Conservation (phyloP, 805 yeast species). For the Candida taoyuanica region DNA sequence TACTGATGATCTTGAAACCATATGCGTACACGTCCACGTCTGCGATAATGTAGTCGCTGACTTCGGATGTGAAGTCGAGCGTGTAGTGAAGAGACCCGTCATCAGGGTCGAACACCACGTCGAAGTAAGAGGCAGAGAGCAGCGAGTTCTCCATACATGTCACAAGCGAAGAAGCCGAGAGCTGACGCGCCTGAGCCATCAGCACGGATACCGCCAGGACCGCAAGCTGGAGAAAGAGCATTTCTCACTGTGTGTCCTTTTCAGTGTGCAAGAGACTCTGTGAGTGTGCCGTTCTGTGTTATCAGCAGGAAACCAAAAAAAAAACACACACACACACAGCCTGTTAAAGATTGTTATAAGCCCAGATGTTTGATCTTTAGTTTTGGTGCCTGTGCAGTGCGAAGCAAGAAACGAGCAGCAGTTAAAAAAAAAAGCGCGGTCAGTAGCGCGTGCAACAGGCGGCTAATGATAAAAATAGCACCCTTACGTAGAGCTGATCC, state of each 20-base stretch:
- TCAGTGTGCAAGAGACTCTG: no score
- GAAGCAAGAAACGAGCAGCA: background rate
- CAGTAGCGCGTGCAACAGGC: background rate
- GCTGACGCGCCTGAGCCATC: conserved; percentile 25
- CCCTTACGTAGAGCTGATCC: background rate
- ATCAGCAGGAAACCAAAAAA: no score
- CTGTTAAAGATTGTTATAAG: no score
- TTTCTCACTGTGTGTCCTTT: no score
- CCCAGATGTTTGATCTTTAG: no score
- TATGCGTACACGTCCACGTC: conserved; percentile 76
- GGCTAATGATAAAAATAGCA: background rate
- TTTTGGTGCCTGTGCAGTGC: no score
- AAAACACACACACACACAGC: no score
- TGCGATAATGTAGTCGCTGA: conserved; percentile 64
- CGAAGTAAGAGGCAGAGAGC: conserved; percentile 67
- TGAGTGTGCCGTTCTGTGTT: background rate
- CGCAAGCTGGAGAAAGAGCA: background rate
- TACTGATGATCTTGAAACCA: conserved; percentile 67
- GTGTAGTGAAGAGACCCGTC: conserved; percentile 62
- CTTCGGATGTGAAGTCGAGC: conserved; percentile 63
- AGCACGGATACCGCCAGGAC: background rate
- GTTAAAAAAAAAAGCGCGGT: background rate
- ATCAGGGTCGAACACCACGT: conserved; percentile 73
- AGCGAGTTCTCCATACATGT: conserved; percentile 79
- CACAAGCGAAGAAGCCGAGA: conserved; percentile 72